phyloP scores from a whole-genome alignment of 2,329 filamentous ascomycete genomes.

The Ophiocordyceps robertsii region DNA sequence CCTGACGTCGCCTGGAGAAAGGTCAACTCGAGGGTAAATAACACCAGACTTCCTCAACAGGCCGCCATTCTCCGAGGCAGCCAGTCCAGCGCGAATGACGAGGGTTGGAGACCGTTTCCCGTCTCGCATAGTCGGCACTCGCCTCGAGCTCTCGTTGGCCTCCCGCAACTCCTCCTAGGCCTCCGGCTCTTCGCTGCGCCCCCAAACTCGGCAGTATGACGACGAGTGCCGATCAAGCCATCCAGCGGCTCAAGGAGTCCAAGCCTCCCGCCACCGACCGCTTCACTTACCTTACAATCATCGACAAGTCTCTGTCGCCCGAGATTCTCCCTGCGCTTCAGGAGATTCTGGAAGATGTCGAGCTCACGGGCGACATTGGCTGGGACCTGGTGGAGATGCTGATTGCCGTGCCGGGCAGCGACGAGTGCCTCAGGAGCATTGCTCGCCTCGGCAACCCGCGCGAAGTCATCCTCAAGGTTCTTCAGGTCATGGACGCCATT shows the following conservation, averaged over 20 bases:
- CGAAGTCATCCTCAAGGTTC: slow-evolving; percentile 70
- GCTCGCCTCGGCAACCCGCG: slow-evolving; percentile 67
- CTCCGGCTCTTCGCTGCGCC: background rate
- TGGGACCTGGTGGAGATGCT: slow-evolving; percentile 75
- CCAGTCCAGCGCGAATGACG: no score
- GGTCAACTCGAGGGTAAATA: no score
- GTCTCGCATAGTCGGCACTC: no score
- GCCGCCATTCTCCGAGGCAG: no score
- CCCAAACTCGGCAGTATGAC: slow-evolving; percentile 7
- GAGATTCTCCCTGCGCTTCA: slow-evolving; percentile 55
- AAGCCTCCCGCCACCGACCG: slow-evolving; percentile 45
- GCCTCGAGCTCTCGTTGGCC: no score
- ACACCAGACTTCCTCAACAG: no score
- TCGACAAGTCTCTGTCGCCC: slow-evolving; percentile 58
- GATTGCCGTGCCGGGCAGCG: slow-evolving; percentile 52
- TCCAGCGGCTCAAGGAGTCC: slow-evolving; percentile 33
- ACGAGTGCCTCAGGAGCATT: slow-evolving; percentile 58
- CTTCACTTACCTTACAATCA: slow-evolving; percentile 65
- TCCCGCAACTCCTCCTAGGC: background rate
- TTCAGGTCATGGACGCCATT: slow-evolving; percentile 52
- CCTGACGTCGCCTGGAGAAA: no score
- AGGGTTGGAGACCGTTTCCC: no score
- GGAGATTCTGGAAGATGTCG: slow-evolving; percentile 52
- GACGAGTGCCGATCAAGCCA: slow-evolving; percentile 23
- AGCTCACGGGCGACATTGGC: slow-evolving; percentile 62